These are phyloP conservation scores for Gentiana straminea DNA, from an alignment of 257 asterid genomes.

Conservation along the genomic window DNA sequence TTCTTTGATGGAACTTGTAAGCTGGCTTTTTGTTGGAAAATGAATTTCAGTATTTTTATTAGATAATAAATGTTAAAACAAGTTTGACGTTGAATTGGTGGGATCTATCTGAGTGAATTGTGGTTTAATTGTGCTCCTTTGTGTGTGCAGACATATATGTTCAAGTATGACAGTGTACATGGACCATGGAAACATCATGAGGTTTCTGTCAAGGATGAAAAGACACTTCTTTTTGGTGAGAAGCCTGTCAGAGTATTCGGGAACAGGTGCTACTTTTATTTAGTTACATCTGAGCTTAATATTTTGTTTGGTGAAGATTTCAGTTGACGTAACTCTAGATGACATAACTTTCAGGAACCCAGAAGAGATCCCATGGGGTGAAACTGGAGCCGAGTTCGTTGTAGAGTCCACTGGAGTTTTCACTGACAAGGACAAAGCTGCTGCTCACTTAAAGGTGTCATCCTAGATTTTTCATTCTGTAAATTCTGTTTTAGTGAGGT, in stretches of 20 bases:
- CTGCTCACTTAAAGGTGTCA: constrained; percentile 59
- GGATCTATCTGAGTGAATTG: too few relatives aligned
- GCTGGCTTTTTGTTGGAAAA: background rate
- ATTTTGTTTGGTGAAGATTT: too few relatives aligned
- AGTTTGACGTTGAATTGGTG: too few relatives aligned
- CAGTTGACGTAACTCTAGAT: background rate
- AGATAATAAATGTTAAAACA: too few relatives aligned
- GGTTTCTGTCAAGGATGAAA: constrained; percentile 13
- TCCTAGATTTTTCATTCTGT: too few relatives aligned
- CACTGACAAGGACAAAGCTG: constrained; percentile 75
- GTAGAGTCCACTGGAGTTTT: constrained; percentile 77
- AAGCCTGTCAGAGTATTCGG: constrained; percentile 11
- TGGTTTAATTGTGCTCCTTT: too few relatives aligned
- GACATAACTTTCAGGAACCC: constrained; percentile 29
- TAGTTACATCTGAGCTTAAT: background rate
- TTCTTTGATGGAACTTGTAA: background rate
- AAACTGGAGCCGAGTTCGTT: constrained; percentile 59
- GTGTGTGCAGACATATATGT: constrained; percentile 13
- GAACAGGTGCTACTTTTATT: constrained; percentile 1
- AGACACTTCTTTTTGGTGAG: constrained; percentile 18
- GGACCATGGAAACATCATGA: constrained; percentile 20
- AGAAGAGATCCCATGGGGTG: constrained; percentile 74
- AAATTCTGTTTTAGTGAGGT: too few relatives aligned
- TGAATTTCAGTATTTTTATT: too few relatives aligned
- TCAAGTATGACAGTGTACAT: constrained; percentile 18